phyloP scores from a whole-genome alignment of 768 basidiomycete genomes.

The Panaeolus cyanescens region DNA sequence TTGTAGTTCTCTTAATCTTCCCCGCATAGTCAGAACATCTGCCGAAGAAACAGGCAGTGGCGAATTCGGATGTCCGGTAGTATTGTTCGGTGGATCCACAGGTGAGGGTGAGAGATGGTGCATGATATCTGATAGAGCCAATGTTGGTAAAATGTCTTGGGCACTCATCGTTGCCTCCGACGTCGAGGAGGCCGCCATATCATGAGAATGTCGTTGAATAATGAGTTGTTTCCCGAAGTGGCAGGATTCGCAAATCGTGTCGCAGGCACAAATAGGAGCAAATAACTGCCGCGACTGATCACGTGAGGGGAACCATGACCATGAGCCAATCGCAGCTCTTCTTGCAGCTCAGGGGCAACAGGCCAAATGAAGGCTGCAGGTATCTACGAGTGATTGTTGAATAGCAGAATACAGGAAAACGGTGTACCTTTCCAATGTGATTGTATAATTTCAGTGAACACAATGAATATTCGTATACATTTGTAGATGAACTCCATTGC shows the following conservation, averaged over 20 bases:
- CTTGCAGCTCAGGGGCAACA: neutral
- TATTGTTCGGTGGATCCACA: constrained; percentile 9
- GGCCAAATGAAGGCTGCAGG: no score
- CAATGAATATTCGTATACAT: no score
- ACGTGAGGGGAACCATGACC: constrained; percentile 16
- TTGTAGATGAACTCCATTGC: no score
- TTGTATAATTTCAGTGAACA: no score
- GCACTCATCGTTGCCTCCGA: constrained; percentile 15
- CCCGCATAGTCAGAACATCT: constrained; percentile 52
- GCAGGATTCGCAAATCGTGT: constrained; percentile 21
- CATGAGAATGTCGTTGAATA: constrained; percentile 6
- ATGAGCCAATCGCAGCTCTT: neutral
- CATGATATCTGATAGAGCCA: constrained; percentile 58
- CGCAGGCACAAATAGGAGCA: constrained; percentile 21
- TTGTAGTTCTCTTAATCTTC: constrained; percentile 35
- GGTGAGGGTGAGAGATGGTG: constrained; percentile 56
- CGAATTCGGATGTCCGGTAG: constrained; percentile 7
- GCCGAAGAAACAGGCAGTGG: constrained; percentile 42
- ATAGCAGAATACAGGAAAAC: no score
- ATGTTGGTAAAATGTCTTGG: constrained; percentile 28
- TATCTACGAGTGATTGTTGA: no score
- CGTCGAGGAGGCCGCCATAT: constrained; percentile 1
- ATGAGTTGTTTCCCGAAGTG: constrained; percentile 2
- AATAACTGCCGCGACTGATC: constrained; percentile 25
- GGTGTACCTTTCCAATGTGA: no score